Evolutionary conservation across 1,139 yeast species (phyloP), one percentile per base, ranked within the genome.

Genomic region (Debaryomyces robertsiae): DNA sequence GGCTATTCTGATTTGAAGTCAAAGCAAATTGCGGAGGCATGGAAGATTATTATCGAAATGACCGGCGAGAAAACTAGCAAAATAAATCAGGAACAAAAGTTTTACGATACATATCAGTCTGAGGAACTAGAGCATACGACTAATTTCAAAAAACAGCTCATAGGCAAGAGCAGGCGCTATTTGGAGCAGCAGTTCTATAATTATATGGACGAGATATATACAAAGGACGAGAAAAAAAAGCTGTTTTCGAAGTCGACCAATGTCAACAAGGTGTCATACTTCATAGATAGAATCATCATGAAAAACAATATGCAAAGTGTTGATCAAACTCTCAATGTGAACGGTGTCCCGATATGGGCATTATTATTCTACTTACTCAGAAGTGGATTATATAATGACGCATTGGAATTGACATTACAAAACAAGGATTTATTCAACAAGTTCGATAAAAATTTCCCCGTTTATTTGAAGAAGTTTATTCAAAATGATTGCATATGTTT

Each of bases 271-370:
- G 77, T 88, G 36, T 75, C 77, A 41, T 82, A 84, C 27, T 88
- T 83, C 53, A 76, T 83, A 55, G 71, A 84, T 54, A 73, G 76
- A 40, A 57, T 73, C n/a, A 59, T 71, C 38, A 68, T 73, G 41
- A 65, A 61, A 40, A 68, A 66, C 43, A 67, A 67, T 41, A 54
- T 64, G 19, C 63, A 66, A 11, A 55, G 63, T 33, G 50, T 55
- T 41, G 61, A 60, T 18, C 64, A 63, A 40, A 72, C 77, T 1
- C 57, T 72, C 39, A 59, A 55, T 43, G 82, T 89, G 18, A 91
- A 93, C 61, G 91, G 91, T 9, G 72, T 79, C 1, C 98, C 98
- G 3, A 78, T 93, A 15, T 93, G 98, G 98, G 96, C 96, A 0
- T 67, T 90, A 39, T 67, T 93, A 4, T 94, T 85, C 58, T 91